Conservation (phyloP, 2,329 filamentous ascomycete species). For the Lizonia empirigonia region DNA sequence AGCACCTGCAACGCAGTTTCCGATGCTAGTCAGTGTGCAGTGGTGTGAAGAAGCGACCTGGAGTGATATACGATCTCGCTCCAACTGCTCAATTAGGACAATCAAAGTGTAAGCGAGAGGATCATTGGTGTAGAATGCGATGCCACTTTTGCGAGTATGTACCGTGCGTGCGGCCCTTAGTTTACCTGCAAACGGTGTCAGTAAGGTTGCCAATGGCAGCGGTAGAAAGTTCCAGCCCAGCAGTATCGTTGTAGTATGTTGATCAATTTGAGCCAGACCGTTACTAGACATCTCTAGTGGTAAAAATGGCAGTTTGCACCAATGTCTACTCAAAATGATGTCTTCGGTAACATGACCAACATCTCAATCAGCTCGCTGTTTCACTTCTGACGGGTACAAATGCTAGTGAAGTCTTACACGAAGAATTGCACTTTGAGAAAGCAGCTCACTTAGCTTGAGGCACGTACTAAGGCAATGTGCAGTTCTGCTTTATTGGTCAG, state of each 20-base stretch:
- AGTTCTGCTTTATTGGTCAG: background rate
- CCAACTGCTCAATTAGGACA: background rate
- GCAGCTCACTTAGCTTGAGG: background rate
- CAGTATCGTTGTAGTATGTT: background rate
- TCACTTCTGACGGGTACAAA: background rate
- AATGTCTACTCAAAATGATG: too few relatives aligned
- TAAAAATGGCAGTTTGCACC: too few relatives aligned
- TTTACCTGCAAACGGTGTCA: constrained; percentile 2
- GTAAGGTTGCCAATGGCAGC: constrained; percentile 7
- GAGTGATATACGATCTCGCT: background rate
- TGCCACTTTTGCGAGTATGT: background rate
- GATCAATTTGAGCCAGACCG: background rate
- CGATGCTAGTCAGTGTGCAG: too few relatives aligned
- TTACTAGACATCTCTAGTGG: too few relatives aligned
- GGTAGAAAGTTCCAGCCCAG: background rate
- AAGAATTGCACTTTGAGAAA: background rate
- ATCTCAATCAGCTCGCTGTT: background rate
- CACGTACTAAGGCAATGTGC: background rate
- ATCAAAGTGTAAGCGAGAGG: background rate
- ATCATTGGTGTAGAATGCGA: background rate
- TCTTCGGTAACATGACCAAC: background rate
- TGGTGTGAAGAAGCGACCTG: background rate
- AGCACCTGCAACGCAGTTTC: background rate
- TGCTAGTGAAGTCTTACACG: background rate
- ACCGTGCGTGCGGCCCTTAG: background rate